Base-by-base conservation (phyloP, 306 rosid genomes). In the Pyrus pyrifolia region DNA sequence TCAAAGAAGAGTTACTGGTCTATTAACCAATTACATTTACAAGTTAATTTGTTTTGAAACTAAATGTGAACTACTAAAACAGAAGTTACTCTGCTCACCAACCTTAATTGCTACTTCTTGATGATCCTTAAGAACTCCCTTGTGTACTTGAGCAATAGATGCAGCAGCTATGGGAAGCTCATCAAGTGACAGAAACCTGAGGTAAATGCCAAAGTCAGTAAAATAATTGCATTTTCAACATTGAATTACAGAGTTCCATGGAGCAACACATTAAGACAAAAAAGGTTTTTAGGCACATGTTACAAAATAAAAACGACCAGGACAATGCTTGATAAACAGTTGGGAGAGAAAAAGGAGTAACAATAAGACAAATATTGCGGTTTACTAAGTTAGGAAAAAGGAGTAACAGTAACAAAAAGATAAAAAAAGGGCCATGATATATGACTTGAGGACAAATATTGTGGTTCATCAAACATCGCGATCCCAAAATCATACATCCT, bases 121-220 rank as follows among this genome's bases (percentile, higher is more conserved):
- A 74, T 86, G 86, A 78, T 79, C 85, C 79, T 83, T 93, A 79
- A 88, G 78, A 72, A 90, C 85, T 31, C 89, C 98, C 73, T 19
- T 87, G 81, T 93, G 96, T 59, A 93, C 98, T 83, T 93, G 98
- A 78, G 97, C 97, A 85, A 93, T 88, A 74, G 98, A 93, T 35
- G 98, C 97, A 75, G 98, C 96, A 58, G 97, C 98, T 68, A 90
- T 73, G 52, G 98, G 96, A 63, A 81, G 84, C 76, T 93, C 94
- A 83, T 89, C 88, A 72, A 93, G 63, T n/a, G 94, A 91, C 81
- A 84, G 66, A 91, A 93, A 87, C 80, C 98, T 93, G 84, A 67
- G 82, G 80, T 5, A 71, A 10, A 21, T 31, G 49, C 8, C 14
- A 33, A 31, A 66, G 71, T 77, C 70, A 66, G 17, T 68, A 33